Conservation (phyloP, 2,329 filamentous ascomycete species). For the Beauveria caledonica region DNA sequence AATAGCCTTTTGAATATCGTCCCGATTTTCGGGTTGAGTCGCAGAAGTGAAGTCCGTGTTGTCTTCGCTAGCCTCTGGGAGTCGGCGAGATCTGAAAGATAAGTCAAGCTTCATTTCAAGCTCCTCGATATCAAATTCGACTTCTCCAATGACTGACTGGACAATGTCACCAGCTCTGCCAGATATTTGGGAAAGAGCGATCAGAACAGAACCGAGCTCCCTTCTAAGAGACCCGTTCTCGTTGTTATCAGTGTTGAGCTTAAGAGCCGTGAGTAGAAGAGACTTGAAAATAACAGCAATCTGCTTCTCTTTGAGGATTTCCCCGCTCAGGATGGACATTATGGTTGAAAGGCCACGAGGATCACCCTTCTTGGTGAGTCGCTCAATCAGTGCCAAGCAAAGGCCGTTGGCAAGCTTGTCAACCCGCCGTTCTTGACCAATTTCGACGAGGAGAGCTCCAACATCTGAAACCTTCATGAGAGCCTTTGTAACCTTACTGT, state of each 20-base stretch:
- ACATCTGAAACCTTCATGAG: conserved; percentile 57
- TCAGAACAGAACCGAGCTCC: conserved; percentile 58
- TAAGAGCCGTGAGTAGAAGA: conserved; percentile 52
- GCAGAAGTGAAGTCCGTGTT: conserved; percentile 30
- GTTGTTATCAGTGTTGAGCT: conserved; percentile 47
- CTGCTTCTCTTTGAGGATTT: conserved; percentile 55
- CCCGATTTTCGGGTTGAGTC: conserved; percentile 20
- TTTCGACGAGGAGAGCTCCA: conserved; percentile 48
- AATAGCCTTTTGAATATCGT: conserved; percentile 32
- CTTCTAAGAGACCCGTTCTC: conserved; percentile 49
- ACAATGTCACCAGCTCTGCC: conserved; percentile 55
- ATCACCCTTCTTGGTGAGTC: conserved; percentile 52
- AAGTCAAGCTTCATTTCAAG: conserved; percentile 69
- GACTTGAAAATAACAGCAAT: conserved; percentile 57
- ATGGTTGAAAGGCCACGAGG: conserved; percentile 49
- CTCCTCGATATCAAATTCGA: conserved; percentile 63
- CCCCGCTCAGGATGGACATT: conserved; percentile 51
- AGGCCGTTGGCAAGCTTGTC: conserved; percentile 66
- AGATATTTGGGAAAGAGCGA: conserved; percentile 53
- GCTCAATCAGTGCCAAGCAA: conserved; percentile 56
- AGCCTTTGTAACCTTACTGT: conserved; percentile 60
- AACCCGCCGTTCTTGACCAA: conserved; percentile 57
- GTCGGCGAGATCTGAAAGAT: conserved; percentile 50
- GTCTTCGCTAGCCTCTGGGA: conserved; percentile 40
- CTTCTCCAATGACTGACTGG: conserved; percentile 55